A percentile compares a stretch with the other conserved stretches of the same genome.
These are phyloP conservation scores for Diaporthe sp. DNA, from an alignment of 2,329 filamentous ascomycete species.

Conservation along the genomic window DNA sequence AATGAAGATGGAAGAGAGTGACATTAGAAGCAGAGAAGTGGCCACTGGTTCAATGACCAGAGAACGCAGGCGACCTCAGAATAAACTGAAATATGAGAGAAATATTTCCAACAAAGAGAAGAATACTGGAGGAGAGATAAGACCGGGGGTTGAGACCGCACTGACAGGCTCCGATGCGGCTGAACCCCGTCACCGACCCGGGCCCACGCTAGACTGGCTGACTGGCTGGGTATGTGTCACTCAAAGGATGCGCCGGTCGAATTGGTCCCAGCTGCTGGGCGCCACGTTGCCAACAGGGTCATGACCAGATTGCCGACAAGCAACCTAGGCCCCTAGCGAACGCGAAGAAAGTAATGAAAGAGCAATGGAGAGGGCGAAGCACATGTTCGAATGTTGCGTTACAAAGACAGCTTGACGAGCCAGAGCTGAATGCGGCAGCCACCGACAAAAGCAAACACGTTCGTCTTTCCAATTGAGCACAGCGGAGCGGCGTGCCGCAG, in stretches of 20 bases:
- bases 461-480: not conserved
- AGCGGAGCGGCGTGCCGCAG: not conserved
- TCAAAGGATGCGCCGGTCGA: not conserved
- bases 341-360: not conserved
- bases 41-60: not conserved
- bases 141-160: slow-evolving; percentile 1
- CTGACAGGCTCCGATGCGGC: slow-evolving; percentile 23
- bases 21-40: not conserved
- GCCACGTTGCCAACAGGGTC: slow-evolving; percentile 3
- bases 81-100: not conserved
- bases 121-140: not conserved
- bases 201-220: not conserved
- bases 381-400: not conserved
- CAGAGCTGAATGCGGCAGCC: not conserved
- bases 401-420: not conserved
- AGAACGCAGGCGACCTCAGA: not conserved
- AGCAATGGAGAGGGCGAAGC: not conserved
- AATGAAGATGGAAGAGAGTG: not conserved
- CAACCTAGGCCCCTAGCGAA: not conserved
- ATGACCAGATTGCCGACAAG: not conserved
- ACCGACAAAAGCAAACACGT: slow-evolving; percentile 1
- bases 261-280: not conserved
- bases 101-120: not conserved
- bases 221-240: not conserved
- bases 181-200: not conserved